A percentile compares a stretch with the other conserved stretches of the same genome.
Conservation (phyloP, 108 stramenopile species). For the Parietichytrium sp. region DNA sequence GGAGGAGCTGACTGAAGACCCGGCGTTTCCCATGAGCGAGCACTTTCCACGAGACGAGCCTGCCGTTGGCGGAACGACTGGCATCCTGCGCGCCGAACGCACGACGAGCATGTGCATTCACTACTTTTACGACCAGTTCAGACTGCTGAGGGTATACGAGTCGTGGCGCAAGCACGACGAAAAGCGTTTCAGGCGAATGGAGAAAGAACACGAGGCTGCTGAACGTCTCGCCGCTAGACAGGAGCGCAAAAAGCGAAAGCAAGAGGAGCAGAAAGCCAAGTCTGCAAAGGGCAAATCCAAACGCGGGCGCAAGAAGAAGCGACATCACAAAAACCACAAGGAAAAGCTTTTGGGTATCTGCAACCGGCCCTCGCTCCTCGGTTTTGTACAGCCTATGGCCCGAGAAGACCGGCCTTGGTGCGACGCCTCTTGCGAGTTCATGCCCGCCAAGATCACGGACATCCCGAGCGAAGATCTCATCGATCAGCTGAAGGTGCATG, state of each 20-base stretch:
- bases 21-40: no score
- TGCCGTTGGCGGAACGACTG: background rate
- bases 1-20: no score
- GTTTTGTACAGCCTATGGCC: background rate
- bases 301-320: no score
- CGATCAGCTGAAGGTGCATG: background rate
- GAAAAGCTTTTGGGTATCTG: background rate
- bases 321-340: background rate
- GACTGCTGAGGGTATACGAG: background rate
- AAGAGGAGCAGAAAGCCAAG: background rate
- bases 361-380: no score
- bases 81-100: background rate
- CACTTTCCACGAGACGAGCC: background rate
- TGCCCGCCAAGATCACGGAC: background rate
- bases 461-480: conserved; percentile 21
- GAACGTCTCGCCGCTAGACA: conserved; percentile 29
- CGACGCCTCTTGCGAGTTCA: background rate
- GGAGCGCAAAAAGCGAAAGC: background rate
- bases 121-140: conserved; percentile 36
- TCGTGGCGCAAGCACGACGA: conserved; percentile 26
- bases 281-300: no score
- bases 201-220: background rate
- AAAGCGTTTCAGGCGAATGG: background rate
- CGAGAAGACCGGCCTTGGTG: background rate
- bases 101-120: background rate